A percentile compares a stretch with the other conserved stretches of the same genome.
These are phyloP conservation scores for Pythium volutum DNA, from an alignment of 352 stramenopile genomes.

Conservation along the genomic window DNA sequence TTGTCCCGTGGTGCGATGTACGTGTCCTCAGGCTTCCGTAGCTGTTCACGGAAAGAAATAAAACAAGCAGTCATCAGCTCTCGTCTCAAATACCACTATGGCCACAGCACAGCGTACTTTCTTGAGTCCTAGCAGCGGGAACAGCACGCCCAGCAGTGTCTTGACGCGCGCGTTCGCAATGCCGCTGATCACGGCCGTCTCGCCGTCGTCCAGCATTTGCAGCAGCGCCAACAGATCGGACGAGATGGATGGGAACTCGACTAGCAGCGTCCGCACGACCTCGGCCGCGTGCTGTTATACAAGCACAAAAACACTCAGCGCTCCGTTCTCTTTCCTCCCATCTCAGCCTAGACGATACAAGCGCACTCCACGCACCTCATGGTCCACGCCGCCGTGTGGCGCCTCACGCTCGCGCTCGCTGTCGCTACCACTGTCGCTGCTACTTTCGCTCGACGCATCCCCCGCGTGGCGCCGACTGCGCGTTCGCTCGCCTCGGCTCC, in stretches of 20 bases:
- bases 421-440: not conserved
- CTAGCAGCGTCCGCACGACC: conserved; percentile 54
- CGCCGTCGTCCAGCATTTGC: conserved; percentile 73
- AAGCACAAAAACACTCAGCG: not conserved
- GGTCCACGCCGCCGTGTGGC: conserved; percentile 3
- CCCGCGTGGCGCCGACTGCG: not conserved
- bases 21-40: conserved; percentile 14
- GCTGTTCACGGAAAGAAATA: conserved; percentile 1
- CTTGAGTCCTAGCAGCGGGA: conserved; percentile 57
- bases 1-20: conserved; percentile 28
- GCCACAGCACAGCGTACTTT: conserved; percentile 10
- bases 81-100: not conserved
- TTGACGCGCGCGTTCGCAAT: conserved; percentile 75
- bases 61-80: not conserved
- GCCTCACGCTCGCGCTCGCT: conserved; percentile 5
- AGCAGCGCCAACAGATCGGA: conserved; percentile 62
- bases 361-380: conserved; percentile 1
- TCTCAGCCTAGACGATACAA: too few species aligned
- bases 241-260: conserved; percentile 61
- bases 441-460: not conserved
- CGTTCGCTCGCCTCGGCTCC: not conserved
- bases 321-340: not conserved
- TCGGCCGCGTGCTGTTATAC: conserved; percentile 32
- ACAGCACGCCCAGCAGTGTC: conserved; percentile 58
- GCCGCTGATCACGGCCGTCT: conserved; percentile 70